These are phyloP conservation scores for Wickerhamiella azyma DNA, from an alignment of 805 yeast genomes.

Conservation along the genomic window DNA sequence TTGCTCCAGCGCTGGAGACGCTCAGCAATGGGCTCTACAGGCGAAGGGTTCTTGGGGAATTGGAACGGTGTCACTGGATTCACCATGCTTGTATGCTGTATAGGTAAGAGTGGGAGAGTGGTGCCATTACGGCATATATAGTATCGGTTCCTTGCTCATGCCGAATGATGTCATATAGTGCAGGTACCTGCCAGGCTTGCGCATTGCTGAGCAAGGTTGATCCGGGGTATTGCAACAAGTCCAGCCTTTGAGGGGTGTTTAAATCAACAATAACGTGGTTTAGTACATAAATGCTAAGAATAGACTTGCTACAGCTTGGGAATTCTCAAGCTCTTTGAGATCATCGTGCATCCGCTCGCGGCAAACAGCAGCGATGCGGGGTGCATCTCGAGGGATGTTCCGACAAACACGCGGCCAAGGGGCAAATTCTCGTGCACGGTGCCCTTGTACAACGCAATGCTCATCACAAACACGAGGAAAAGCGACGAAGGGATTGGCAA, in stretches of 20 bases:
- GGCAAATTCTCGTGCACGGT: slow-evolving; percentile 39
- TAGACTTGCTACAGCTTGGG: slow-evolving; percentile 54
- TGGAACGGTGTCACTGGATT: slow-evolving; percentile 7
- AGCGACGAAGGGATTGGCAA: slow-evolving; percentile 88
- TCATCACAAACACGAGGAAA: slow-evolving; percentile 59
- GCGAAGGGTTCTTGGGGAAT: slow-evolving; percentile 49
- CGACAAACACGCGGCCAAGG: slow-evolving; percentile 45
- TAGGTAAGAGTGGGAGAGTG: not conserved
- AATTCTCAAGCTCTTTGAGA: slow-evolving; percentile 77
- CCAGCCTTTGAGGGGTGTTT: too few species aligned
- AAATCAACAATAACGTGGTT: not conserved
- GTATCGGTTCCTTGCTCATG: not conserved
- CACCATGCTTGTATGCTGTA: slow-evolving; percentile 1
- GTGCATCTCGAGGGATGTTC: slow-evolving; percentile 58
- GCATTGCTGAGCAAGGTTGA: not conserved
- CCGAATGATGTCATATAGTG: not conserved
- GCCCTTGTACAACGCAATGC: slow-evolving; percentile 43
- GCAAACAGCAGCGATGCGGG: slow-evolving; percentile 50
- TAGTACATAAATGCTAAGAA: not conserved
- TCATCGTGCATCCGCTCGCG: slow-evolving; percentile 79
- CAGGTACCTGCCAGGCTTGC: not conserved
- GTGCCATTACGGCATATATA: not conserved
- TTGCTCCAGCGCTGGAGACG: slow-evolving; percentile 79
- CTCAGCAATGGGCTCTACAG: slow-evolving; percentile 72
- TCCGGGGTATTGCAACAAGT: too few species aligned